Percentiles rank a stretch among this genome's conserved stretches.
These are phyloP conservation scores for Clitopilus hobsonii DNA, from an alignment of 768 basidiomycete species.

Conservation along the genomic window DNA sequence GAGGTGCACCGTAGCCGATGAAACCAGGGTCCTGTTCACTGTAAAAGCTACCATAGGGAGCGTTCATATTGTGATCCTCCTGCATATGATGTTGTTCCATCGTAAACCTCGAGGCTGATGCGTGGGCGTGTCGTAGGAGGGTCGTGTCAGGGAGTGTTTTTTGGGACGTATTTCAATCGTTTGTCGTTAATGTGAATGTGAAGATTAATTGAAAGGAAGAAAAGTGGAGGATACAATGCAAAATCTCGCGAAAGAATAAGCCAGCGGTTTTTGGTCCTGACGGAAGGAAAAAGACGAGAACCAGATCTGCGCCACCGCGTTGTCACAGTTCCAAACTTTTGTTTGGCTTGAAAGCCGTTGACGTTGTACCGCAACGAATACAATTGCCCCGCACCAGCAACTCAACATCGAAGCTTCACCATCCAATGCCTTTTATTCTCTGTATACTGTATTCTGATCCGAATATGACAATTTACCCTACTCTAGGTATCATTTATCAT, in stretches of 20 bases:
- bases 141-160: slow-evolving; percentile 14
- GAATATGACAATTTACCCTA: slow-evolving; percentile 2
- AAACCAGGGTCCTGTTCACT: slow-evolving; percentile 53
- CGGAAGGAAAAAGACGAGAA: slow-evolving; percentile 19
- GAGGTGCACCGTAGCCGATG: slow-evolving; percentile 45
- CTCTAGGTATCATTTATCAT: slow-evolving; percentile 2
- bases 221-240: slow-evolving; percentile 24
- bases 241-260: slow-evolving; percentile 14
- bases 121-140: slow-evolving; percentile 13
- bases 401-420: neutral
- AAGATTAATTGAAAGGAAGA: slow-evolving; percentile 25
- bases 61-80: slow-evolving; percentile 43
- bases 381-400: slow-evolving; percentile 6
- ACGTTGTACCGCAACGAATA: slow-evolving; percentile 17
- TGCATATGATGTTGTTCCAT: slow-evolving; percentile 46
- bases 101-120: slow-evolving; percentile 24
- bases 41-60: slow-evolving; percentile 50
- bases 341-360: slow-evolving; percentile 18
- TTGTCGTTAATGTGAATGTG: slow-evolving; percentile 31
- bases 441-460: neutral
- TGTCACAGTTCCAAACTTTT: slow-evolving; percentile 13
- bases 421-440: neutral
- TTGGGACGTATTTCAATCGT: slow-evolving; percentile 16
- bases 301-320: slow-evolving; percentile 19
- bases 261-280: slow-evolving; percentile 12